Evolutionary conservation across 108 stramenopile genomes (phyloP), one percentile per base, ranked within the genome.

Genomic region (Nannochloropsis salina): DNA sequence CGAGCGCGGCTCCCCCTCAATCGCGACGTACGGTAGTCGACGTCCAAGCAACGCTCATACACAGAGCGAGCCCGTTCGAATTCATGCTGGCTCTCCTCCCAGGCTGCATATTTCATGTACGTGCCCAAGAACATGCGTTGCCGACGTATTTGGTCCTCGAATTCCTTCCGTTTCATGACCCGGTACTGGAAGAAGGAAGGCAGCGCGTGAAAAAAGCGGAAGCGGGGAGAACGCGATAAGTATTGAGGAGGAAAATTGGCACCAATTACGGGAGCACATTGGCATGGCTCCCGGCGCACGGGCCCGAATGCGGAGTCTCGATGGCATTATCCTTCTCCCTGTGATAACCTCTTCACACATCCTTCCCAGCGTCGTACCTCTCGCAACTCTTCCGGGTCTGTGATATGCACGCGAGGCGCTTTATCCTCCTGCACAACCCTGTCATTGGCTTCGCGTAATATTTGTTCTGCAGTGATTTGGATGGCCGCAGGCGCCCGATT

Each of bases 381-480:
- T 12, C 95, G 90, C 9, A 99, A 92, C 91, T 99, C 99, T 85
- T 98, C 99, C 44, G 94, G 95, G 90, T 99, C 99, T 80, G 97
- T 96, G 86, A 99, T 95, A 84, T 92, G 89, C 82, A 88, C 83
- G 44, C 89, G 84, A 43, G 91, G 89, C 42, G 85, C 87, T 51
- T 90, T 88, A 84, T 88, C 87, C 42, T 85, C 89, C 88, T 89
- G 86, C 18, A 84, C 82, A 82, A 87, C 92, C 31, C 97, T 93
- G 86, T 98, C 98, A 42, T 96, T 93, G 9, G 98, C 97, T 88
- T 98, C 99, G 51, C 97, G 94, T 43, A 99, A 83, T 44, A 99
- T 94, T 93, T 99, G 99, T 90, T 99, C 99, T 51, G 99, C 97
- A 44, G 95, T 95, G 87, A 99, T 98, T 92, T 99, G 99, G 89